A percentile compares a stretch with the other conserved stretches of the same genome.
Conservation (phyloP, 495 filamentous ascomycete species). For the Penicillium simplicissimum region DNA sequence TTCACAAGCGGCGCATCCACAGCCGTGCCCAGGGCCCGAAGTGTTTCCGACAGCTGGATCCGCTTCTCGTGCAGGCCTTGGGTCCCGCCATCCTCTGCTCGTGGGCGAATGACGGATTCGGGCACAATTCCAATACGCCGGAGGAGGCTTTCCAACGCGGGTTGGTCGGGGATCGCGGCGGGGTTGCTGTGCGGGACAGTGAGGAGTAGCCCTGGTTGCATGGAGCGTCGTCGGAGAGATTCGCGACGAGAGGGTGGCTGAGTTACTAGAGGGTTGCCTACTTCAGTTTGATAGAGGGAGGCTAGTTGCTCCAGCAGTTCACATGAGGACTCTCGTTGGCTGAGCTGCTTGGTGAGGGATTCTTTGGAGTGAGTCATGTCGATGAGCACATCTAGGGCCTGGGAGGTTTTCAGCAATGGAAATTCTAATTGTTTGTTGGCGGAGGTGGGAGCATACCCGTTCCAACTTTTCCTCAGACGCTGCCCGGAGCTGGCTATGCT, state of each 20-base stretch:
- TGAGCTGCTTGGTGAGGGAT: slow-evolving; percentile 31
- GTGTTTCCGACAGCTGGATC: slow-evolving; percentile 29
- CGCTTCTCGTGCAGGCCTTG: slow-evolving; percentile 34
- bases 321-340: slow-evolving; percentile 39
- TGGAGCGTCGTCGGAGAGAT: slow-evolving; percentile 33
- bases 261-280: slow-evolving; percentile 23
- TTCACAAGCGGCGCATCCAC: slow-evolving; percentile 36
- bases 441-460: slow-evolving; percentile 25
- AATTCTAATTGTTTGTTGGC: slow-evolving; percentile 8
- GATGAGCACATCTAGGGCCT: slow-evolving; percentile 38
- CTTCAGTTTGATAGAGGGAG: slow-evolving; percentile 36
- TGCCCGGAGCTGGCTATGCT: slow-evolving; percentile 34
- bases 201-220: slow-evolving; percentile 22
- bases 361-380: slow-evolving; percentile 41
- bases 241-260: slow-evolving; percentile 33
- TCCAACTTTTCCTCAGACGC: slow-evolving; percentile 37
- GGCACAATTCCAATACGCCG: slow-evolving; percentile 40
- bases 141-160: slow-evolving; percentile 36
- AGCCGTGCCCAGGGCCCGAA: slow-evolving; percentile 27
- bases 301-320: slow-evolving; percentile 39
- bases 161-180: slow-evolving; percentile 23
- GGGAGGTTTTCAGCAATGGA: not conserved
- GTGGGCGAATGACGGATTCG: slow-evolving; percentile 33
- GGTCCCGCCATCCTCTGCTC: slow-evolving; percentile 22
- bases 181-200: slow-evolving; percentile 18